Base-by-base conservation (phyloP, 176 grass and related monocot species). In the Paspalum notatum region DNA sequence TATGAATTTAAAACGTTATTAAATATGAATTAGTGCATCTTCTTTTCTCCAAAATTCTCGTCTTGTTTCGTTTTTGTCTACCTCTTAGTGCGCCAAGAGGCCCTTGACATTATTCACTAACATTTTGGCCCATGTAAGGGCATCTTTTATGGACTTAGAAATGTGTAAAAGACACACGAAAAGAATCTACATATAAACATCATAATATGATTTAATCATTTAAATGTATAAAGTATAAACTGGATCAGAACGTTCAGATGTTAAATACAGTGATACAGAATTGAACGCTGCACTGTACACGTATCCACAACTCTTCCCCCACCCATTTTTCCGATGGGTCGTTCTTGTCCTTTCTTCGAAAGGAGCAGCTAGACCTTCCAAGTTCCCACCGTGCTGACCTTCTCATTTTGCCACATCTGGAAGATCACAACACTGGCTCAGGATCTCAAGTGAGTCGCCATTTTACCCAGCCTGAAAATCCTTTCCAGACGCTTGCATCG, bases 221-320 rank as follows among this genome's bases (percentile, higher is more conserved):
- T 63, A 43, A 32, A 32, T 32, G 32, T 32, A 32, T 32, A 32
- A 32, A 32, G 32, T 32, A 32, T 32, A 32, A 32, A 80, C 40
- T n/a, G 37, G 59, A 66, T 66, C 40, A 25, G n/a, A 25, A 43
- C 17, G 10, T 53, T 74, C 66, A 60, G 50, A 49, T 9, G 25
- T 38, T 74, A 21, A 73, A 39, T 32, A 66, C 40, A 79, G 32
- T 32, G 1, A 32, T 3, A 32, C 32, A 78, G 8, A 77, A 68
- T 25, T 20, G 61, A 77, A 12, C 48, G 25, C 68, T 86, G 41
- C 18, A 37, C 46, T 84, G 70, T 87, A 71, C 77, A 88, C 24
- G 72, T 77, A 77, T 77, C 44, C 43, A 77, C 75, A 77, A 18
- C 4, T n/a, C 18, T 46, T 18, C n/a, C n/a, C 5, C 16, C 7